Evolutionary conservation across 495 filamentous ascomycete genomes (phyloP), one percentile per base, ranked within the genome.

Genomic region (Parmelia sp.): DNA sequence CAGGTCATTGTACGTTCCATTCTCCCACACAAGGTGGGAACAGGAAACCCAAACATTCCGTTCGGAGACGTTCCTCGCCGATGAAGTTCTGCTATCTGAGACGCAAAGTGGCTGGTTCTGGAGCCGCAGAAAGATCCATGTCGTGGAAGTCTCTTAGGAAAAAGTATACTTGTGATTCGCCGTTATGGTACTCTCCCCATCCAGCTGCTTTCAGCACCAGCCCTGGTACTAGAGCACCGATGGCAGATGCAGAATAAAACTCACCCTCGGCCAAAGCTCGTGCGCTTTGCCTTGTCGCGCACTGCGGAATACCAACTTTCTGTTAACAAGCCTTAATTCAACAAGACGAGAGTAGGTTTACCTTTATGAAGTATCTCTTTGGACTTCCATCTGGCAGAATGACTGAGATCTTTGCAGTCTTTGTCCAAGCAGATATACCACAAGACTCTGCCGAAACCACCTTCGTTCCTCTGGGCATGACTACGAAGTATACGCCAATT

Each of bases 11-110:
- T 63, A 63, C 80, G 77, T 15, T 77, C 74, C 9, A 79, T 65
- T 11, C 74, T 76, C n/a, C 81, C 79, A 31, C 76, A 77, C 47
- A 72, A 82, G 0, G 81, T 85, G 0, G 75, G 68, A 9, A 78
- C 65, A 57, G 77, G 78, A 64, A 84, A 85, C 0, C 82, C 82
- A 66, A 85, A 85, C 64, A 79, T 80, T 4, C 80, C 81, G 27
- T 69, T 82, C 0, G 82, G 81, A 11, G 80, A 81, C 11, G 58
- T 66, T 44, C 69, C 69, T 17, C 55, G 66, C 58, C 68, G 63
- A 66, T 85, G 82, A 12, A 86, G 70, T 5, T 66, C 39, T 17
- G 79, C 75, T 14, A 85, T 69, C n/a, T 73, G 72, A 25, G 70
- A 65, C 61, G 68, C 70, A 57, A 86, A 80, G 9, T 72, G 63